Percentiles rank a stretch among this genome's conserved stretches.
These are phyloP conservation scores for Claviceps capensis DNA, from an alignment of 2,329 filamentous ascomycete genomes.

Conservation along the genomic window DNA sequence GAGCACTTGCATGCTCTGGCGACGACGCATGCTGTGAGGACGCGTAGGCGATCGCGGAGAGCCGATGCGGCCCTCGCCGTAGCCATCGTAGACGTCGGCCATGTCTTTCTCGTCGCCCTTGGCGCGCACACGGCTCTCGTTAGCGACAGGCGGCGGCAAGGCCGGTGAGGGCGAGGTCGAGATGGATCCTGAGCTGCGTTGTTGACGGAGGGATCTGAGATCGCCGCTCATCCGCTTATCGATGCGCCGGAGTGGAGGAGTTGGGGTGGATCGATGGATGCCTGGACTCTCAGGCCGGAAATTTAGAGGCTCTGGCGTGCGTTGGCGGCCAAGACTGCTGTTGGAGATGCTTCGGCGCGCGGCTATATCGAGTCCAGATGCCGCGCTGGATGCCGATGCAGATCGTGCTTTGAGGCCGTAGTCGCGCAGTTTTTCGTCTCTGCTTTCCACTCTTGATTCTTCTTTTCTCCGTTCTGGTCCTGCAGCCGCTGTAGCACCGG, in stretches of 20 bases:
- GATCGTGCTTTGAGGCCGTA: neutral
- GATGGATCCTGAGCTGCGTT: slow-evolving; percentile 14
- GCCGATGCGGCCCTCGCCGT: slow-evolving; percentile 72
- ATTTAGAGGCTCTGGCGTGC: slow-evolving; percentile 38
- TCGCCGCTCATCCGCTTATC: slow-evolving; percentile 61
- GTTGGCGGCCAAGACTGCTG: slow-evolving; percentile 31
- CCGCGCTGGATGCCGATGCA: neutral
- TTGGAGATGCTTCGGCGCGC: slow-evolving; percentile 37
- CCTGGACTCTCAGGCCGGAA: slow-evolving; percentile 47
- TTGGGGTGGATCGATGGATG: slow-evolving; percentile 24
- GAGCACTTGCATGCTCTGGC: slow-evolving; percentile 93
- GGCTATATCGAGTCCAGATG: slow-evolving; percentile 9
- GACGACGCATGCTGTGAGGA: slow-evolving; percentile 88
- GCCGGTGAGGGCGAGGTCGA: neutral
- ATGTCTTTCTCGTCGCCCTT: slow-evolving; percentile 46
- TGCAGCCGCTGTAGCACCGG: neutral
- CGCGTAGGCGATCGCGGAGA: slow-evolving; percentile 87
- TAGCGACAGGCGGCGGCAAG: slow-evolving; percentile 54
- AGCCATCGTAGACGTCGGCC: slow-evolving; percentile 90
- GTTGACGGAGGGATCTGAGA: slow-evolving; percentile 33
- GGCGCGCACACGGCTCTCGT: slow-evolving; percentile 73
- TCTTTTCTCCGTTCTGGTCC: neutral
- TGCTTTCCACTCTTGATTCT: neutral
- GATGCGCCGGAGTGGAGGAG: slow-evolving; percentile 58
- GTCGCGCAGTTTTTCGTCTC: slow-evolving; percentile 5